A percentile compares a stretch with the other conserved stretches of the same genome.
Conservation (phyloP, 768 basidiomycete species). For the Fomitopsis pulvina region DNA sequence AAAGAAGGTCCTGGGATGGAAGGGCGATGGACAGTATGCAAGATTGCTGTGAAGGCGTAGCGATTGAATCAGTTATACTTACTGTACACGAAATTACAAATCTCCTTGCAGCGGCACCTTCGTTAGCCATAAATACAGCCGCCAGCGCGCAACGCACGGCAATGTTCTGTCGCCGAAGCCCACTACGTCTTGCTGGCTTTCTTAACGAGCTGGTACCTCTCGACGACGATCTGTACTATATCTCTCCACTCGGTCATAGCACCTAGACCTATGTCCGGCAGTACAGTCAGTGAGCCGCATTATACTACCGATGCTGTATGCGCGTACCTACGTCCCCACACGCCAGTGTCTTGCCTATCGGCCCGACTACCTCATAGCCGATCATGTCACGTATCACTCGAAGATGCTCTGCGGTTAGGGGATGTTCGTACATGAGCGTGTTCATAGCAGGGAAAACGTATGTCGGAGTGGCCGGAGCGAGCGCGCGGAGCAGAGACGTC, state of each 20-base stretch:
- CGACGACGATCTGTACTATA: conserved; percentile 68
- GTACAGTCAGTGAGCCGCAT: background rate
- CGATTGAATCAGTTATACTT: background rate
- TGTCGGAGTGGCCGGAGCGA: conserved; percentile 78
- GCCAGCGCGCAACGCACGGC: too few relatives aligned
- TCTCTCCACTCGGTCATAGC: conserved; percentile 98
- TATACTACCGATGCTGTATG: background rate
- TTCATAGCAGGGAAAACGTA: conserved; percentile 98
- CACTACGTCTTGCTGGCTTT: too few relatives aligned
- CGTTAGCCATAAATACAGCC: too few relatives aligned
- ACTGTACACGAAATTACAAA: background rate
- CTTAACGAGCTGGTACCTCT: conserved; percentile 32
- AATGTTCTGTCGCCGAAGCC: too few relatives aligned
- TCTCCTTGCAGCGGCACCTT: too few relatives aligned
- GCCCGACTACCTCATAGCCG: conserved; percentile 77
- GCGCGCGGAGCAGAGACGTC: conserved; percentile 79
- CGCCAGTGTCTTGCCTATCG: conserved; percentile 81
- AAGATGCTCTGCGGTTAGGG: conserved; percentile 82
- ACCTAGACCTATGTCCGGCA: conserved; percentile 55
- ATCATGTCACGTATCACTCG: conserved; percentile 68
- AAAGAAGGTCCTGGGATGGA: conserved; percentile 55
- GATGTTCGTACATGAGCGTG: conserved; percentile 95
- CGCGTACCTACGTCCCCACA: conserved; percentile 81
- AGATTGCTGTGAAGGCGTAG: conserved; percentile 15
- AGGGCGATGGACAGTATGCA: conserved; percentile 58